Evolutionary conservation across 2,329 filamentous ascomycete species (phyloP), one percentile per base, ranked within the genome.

Genomic region (Alternaria sp.): DNA sequence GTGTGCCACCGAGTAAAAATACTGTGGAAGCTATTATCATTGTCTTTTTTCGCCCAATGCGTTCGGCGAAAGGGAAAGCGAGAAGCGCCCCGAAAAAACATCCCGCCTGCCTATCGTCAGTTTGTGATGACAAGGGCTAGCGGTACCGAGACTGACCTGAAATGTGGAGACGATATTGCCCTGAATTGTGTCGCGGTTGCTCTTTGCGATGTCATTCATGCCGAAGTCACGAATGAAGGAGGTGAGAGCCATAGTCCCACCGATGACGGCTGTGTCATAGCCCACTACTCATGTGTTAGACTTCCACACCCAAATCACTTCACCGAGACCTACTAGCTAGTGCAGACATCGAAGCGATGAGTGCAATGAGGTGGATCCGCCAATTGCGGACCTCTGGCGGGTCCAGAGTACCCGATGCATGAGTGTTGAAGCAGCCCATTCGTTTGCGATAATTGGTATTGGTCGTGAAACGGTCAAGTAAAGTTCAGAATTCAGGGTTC

Each of bases 51-150:
- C 83, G 82, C 16, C 84, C 84, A 32, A 83, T 79, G 34, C 76
- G 79, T 59, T 86, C 84, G 0, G 83, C 83, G 9, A 85, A 78
- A 48, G 81, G 81, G 56, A 84, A 82, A 4, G 77, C 77, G 49
- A 78, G 60, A 5, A 80, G 69, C n/a, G 78, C 77, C 27, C 78
- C 78, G 44, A 80, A 80, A 67, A 79, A 80, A 51, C 74, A 76
- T 25, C 78, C 74, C 28, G 74, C 71, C 66, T 72, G 44, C 1
- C 46, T 3, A 41, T 45, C 16, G 32, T 59, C 10, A 59, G 54
- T 41, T 3, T 14, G 9, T 11, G 10, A 3, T 32, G 3, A 43
- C 18, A 38, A 4, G 4, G 16, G 8, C 3, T 6, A 11, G 5
- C 3, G 6, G 5, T 5, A 27, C 10, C 36, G 5, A 32, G 6